Base-by-base conservation (phyloP, 2,329 filamentous ascomycete species). In the Penicillium sp. region DNA sequence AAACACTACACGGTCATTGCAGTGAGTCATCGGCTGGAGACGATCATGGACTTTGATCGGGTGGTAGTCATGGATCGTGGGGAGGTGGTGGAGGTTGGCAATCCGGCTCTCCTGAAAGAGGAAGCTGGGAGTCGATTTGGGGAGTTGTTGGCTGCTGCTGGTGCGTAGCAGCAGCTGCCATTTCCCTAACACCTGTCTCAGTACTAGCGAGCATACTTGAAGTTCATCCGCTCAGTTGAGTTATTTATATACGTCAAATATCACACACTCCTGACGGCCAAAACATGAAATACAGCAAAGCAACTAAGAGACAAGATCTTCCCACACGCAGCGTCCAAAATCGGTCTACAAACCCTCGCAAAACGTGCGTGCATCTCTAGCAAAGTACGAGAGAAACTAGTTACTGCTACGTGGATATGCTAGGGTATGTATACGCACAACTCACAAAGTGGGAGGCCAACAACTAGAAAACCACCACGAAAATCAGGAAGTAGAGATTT, bases 21-120 rank as follows among this genome's bases (percentile, higher is more conserved):
- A 3, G 68, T 76, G 4, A 68, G 64, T 4, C 75, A 76, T 65
- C 67, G 73, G 10, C 61, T 76, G 10, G 66, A 70, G 1, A 70
- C 66, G 38, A 65, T 75, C n/a, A 64, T 72, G 61, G 68, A 73
- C 40, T 70, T 68, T 44, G 73, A 76, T 59, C 65, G 60, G 10
- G 69, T 76, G 10, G 65, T 70, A 19, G 70, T 76, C 2, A 67
- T 76, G 60, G 45, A 58, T 30, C 47, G 24, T 3, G 47, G 47
- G 44, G 44, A 49, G 44, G 44, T 49, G 44, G 44, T 49, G 22
- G 44, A 49, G 44, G 44, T 49, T 49, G 44, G 44, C 22, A 47
- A 49, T 49, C 44, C 44, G 44, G 44, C n/a, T 6, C 22, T 49
- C 22, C 44, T 49, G 22, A 49, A 49, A 49, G 44, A 5, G 44